These are phyloP conservation scores for Mortierella sp. DNA, from an alignment of 371 early-diverging fungal species.

Conservation along the genomic window DNA sequence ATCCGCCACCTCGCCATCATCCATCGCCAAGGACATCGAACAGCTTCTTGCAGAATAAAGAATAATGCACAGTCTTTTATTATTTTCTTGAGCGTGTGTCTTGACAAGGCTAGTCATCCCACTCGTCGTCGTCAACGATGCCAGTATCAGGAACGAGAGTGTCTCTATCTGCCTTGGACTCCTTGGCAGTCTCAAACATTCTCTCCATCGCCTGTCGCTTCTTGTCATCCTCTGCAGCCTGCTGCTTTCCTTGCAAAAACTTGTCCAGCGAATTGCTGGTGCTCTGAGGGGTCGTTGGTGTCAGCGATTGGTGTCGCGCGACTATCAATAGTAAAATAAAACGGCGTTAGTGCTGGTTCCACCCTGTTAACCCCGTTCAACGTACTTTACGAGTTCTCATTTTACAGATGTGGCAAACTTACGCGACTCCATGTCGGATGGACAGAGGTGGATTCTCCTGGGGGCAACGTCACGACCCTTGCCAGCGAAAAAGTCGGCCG, in stretches of 20 bases:
- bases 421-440: constrained; percentile 71
- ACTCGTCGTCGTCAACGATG: constrained; percentile 45
- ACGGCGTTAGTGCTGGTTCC: neutral
- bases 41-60: constrained; percentile 52
- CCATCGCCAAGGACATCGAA: constrained; percentile 68
- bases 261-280: constrained; percentile 50
- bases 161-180: constrained; percentile 50
- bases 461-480: constrained; percentile 22
- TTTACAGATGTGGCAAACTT: constrained; percentile 33
- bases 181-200: constrained; percentile 53
- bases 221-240: constrained; percentile 49
- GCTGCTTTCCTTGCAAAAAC: constrained; percentile 51
- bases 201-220: constrained; percentile 51
- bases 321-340: constrained; percentile 11
- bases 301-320: constrained; percentile 30
- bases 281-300: constrained; percentile 25
- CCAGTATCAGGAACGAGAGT: constrained; percentile 53
- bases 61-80: too few relatives aligned
- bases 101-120: constrained; percentile 37
- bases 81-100: too few relatives aligned
- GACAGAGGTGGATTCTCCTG: constrained; percentile 64
- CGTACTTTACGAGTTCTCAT: too few relatives aligned
- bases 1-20: constrained; percentile 67
- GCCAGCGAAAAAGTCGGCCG: constrained; percentile 72
- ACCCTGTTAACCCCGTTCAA: too few relatives aligned